Base-by-base conservation (phyloP, 148 eudicot genomes). In the Diospyros lotus region DNA sequence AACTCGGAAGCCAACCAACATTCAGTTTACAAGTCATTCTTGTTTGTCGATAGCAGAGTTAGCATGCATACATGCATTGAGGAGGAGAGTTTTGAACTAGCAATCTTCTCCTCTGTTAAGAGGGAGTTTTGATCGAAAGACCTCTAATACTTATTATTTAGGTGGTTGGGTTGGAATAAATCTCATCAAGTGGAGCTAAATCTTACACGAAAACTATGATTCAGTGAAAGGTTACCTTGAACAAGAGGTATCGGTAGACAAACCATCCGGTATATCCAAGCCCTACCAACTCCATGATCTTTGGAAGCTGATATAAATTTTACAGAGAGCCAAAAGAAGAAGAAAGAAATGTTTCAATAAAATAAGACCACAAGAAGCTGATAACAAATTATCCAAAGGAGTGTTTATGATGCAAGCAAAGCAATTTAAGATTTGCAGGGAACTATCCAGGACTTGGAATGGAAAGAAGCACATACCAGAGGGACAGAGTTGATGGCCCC, bases 221-320 rank as follows among this genome's bases (percentile, higher is more conserved):
- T 28, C 28, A 28, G 28, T 28, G 28, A 28, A 28, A 28, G 3
- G 18, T 73, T 84, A 96, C 99, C 99, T 96, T 93, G 91, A 96
- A 96, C 61, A 96, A 97, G 73, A 96, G 98, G 80, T 96, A 96
- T 43, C 97, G 96, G 89, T 96, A 96, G 73, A 96, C 98, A 80
- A 96, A 96, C 99, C 99, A 96, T 80, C 98, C 98, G 2, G 97
- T 87, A 82, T 96, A 96, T 81, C 98, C 98, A 75, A 96, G 99
- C 63, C 99, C 99, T 63, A 96, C 98, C 89, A 96, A 83, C 84
- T 96, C 99, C 99, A 96, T 72, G 85, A 96, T 72, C 89, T 96
- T 96, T 12, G 99, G 99, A 76, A 96, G 98, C 99, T 96, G 89
- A 72, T 59, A 80, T 40, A 68, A 53, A 69, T 48, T 17, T 53